phyloP scores from a whole-genome alignment of 2,329 filamentous ascomycete genomes.

The Botryotinia narcissicola region DNA sequence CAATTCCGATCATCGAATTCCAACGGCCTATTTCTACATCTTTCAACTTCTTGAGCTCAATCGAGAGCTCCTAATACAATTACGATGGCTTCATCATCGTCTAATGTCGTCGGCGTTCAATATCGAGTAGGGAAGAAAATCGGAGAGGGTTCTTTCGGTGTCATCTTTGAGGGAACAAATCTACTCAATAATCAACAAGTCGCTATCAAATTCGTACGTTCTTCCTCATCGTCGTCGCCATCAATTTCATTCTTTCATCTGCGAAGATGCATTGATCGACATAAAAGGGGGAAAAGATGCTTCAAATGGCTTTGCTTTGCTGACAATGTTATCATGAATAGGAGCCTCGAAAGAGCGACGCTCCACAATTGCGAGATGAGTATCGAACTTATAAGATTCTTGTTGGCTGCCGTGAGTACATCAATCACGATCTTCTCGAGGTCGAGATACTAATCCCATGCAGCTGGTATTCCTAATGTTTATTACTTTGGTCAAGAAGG shows the following conservation, averaged over 20 bases:
- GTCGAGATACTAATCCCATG: constrained; percentile 38
- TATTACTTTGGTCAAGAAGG: constrained; percentile 99
- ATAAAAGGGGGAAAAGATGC: constrained; percentile 9
- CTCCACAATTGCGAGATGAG: constrained; percentile 94
- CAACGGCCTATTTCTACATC: background rate
- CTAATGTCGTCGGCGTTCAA: constrained; percentile 97
- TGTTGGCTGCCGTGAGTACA: constrained; percentile 90
- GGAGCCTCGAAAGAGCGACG: constrained; percentile 99
- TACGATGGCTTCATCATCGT: constrained; percentile 45
- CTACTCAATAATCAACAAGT: constrained; percentile 98
- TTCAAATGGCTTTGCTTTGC: background rate
- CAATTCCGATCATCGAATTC: constrained; percentile 12
- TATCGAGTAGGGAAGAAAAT: constrained; percentile 99
- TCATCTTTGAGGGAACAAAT: constrained; percentile 98
- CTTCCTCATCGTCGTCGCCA: background rate
- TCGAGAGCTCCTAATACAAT: constrained; percentile 25
- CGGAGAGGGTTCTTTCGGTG: constrained; percentile 96
- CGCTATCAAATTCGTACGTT: constrained; percentile 95
- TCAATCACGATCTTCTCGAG: constrained; percentile 18
- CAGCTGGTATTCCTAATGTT: constrained; percentile 97
- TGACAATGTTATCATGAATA: constrained; percentile 39
- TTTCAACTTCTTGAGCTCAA: constrained; percentile 24
- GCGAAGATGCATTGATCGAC: background rate
- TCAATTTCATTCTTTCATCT: background rate
- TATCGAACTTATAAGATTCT: constrained; percentile 99